Evolutionary conservation across 2,329 filamentous ascomycete species (phyloP), one percentile per base, ranked within the genome.

Genomic region (Neurospora sp.): DNA sequence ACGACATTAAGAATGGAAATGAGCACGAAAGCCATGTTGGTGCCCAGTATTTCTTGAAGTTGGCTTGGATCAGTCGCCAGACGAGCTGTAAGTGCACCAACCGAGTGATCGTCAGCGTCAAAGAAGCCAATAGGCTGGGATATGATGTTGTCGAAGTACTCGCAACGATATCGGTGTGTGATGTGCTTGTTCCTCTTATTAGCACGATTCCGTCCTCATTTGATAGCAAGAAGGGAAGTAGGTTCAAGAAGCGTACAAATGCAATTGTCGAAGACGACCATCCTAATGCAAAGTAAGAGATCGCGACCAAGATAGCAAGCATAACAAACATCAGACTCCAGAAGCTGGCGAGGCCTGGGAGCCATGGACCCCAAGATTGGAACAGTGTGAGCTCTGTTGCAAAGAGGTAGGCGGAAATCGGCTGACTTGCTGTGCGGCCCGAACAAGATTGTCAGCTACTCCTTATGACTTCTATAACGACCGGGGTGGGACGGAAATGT

Each of bases 251-350:
- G 19, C 79, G 66, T 52, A 75, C 76, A 66, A 82, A 79, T 15
- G 84, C 80, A 71, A 86, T 77, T 3, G 80, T 80, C 1, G 82
- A 86, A 1, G 86, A 79, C 2, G 81, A 78, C 72, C 77, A 80
- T 0, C 81, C 83, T 19, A 87, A 76, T 12, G 80, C 73, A 71
- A 87, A 87, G 76, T 90, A 90, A n/a, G 83, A 79, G 1, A 86
- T 8, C 0, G 85, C 85, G 4, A 84, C 79, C 33, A 81, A 83
- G 12, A 85, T 79, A 4, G 88, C 88, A 39, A 90, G 79, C 1
- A 88, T 78, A 39, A 87, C 81, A 79, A 88, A 90, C 86, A 90
- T 90, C 71, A 88, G 79, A 1, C 87, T 85, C 86, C 87, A 90
- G 75, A 90, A 90, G 70, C 85, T 82, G 39, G 84, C 84, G 52